These are phyloP conservation scores for Eucalyptus dawsonii DNA, from an alignment of 345 rosid genomes.

Conservation along the genomic window DNA sequence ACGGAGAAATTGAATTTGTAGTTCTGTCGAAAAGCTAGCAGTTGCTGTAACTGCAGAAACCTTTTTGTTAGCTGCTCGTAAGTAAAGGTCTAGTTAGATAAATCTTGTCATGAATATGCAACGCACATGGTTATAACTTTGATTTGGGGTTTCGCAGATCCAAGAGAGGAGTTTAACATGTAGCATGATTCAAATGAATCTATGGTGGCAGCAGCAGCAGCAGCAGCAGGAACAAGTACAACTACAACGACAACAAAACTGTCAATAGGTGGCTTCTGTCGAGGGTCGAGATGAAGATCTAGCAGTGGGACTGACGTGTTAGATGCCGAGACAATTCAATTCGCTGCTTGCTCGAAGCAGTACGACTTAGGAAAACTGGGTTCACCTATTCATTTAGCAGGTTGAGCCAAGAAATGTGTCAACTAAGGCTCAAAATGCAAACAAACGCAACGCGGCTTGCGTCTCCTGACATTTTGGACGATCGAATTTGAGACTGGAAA, in stretches of 20 bases:
- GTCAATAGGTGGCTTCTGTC: neutral
- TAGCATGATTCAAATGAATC: constrained; percentile 19
- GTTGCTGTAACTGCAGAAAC: neutral
- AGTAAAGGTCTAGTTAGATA: neutral
- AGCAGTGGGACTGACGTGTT: neutral
- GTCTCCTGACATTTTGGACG: neutral
- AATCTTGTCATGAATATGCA: neutral
- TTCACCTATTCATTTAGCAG: neutral
- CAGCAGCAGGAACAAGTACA: neutral
- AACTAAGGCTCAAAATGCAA: neutral
- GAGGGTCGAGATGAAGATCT: neutral
- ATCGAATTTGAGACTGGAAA: neutral
- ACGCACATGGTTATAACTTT: neutral
- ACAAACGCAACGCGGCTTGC: neutral
- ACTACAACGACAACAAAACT: neutral
- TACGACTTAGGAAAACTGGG: neutral
- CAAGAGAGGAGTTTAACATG: constrained; percentile 50
- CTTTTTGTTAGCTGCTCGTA: neutral
- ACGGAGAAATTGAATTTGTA: neutral
- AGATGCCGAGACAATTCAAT: neutral
- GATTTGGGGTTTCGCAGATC: constrained; percentile 16
- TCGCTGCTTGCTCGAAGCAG: neutral
- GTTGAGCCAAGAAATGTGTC: neutral
- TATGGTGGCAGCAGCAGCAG: constrained; percentile 2
- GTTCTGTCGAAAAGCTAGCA: neutral